Base-by-base conservation (phyloP, 169 alveolate species). In the Cryptosporidium sp. region DNA sequence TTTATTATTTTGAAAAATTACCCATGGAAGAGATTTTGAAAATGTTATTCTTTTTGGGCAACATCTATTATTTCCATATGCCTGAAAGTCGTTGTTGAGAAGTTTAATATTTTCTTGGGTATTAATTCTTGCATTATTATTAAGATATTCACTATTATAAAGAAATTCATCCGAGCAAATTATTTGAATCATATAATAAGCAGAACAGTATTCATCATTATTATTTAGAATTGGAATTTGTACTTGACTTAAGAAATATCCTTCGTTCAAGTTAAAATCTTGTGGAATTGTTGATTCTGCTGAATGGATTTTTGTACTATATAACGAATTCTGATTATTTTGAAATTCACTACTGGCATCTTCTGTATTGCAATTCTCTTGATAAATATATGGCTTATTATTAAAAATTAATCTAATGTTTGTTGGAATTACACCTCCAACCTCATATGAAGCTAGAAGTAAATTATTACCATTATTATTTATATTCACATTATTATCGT, bases 1-100 rank as follows among this genome's bases (percentile, higher is more conserved):
- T 26, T 37, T 80, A 8, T 65, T 62, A n/a, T 80, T 80, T 65
- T 80, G 80, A 48, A 62, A 62, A 9, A 39, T 45, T 59, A 80
- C 75, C 75, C 73, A 80, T 43, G 89, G 89, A 41, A 45, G 73
- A 23, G 89, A 65, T 29, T 80, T 62, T 65, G 89, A 37, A 23
- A 80, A 67, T 41, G 48, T 65, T 26, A 62, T 10, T 65, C 35
- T 80, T 31, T 65, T 80, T 33, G 55, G 43, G 21, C 48, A 61
- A 23, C 68, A 45, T 37, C 55, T 80, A 48, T 26, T 62, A 29
- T 61, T 59, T 41, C 21, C 69, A 59, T 6, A 23, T 23, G 31
- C 10, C 16, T 37, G 43, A 29, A 14, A n/a, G 6, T 58, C 59
- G 26, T 62, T 67, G 14, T 35, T 62, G 45, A 62, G 62, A 1